These are phyloP conservation scores for Acanthamoeba lenticulata DNA, from an alignment of 208 protist genomes.

Conservation along the genomic window DNA sequence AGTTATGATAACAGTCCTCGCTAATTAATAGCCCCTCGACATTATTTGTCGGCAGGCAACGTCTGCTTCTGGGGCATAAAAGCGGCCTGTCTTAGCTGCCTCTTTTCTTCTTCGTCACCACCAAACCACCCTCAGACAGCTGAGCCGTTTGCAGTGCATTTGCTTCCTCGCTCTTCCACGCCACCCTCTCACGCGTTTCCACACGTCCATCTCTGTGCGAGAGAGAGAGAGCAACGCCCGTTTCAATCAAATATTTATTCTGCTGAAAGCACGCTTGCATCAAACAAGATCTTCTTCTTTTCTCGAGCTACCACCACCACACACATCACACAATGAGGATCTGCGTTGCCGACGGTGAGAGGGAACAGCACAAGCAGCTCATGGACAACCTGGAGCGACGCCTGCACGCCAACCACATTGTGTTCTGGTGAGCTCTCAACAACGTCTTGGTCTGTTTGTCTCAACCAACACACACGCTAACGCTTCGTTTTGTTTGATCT, in stretches of 20 bases:
- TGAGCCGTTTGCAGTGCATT: neutral
- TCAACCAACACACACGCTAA: too few species aligned
- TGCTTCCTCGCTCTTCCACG: too few species aligned
- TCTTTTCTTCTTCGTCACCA: neutral
- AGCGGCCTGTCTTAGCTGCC: neutral
- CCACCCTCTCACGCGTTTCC: neutral
- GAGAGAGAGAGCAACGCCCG: neutral
- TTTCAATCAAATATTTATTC: neutral
- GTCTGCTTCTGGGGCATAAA: neutral
- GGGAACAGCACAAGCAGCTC: conserved; percentile 68
- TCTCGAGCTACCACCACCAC: neutral
- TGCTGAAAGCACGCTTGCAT: neutral
- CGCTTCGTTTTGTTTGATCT: neutral
- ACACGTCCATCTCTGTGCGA: too few species aligned
- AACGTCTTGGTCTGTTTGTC: too few species aligned
- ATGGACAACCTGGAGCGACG: conserved; percentile 66
- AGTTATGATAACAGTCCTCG: neutral
- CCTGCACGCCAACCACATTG: conserved; percentile 65
- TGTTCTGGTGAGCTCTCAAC: conserved; percentile 23
- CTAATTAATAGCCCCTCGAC: neutral
- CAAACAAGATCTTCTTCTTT: too few species aligned
- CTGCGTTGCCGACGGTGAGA: conserved; percentile 65
- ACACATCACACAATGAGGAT: neutral
- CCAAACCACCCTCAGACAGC: neutral
- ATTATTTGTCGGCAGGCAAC: conserved; percentile 16